A percentile compares a stretch with the other conserved stretches of the same genome.
Evolutionary conservation across 805 yeast genomes (phyloP).

Genomic region (Hermanozyma aechmeae): DNA sequence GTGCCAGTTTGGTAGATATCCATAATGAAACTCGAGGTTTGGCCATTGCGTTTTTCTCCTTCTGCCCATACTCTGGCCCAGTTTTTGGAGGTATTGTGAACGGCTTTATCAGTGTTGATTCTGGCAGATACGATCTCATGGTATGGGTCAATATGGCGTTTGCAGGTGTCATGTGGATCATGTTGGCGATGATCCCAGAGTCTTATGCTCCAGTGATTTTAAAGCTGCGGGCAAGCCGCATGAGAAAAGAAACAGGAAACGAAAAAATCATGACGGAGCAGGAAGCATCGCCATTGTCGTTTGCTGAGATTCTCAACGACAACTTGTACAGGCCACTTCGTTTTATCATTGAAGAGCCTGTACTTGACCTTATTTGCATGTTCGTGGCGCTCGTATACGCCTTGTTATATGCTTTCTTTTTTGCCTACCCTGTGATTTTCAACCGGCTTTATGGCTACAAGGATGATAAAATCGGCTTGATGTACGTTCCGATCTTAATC

Average conservation of each 20-base stretch:
- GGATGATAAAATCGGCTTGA: conserved; percentile 73
- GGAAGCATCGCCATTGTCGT: conserved; percentile 69
- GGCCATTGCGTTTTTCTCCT: conserved; percentile 86
- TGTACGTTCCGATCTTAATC: conserved; percentile 83
- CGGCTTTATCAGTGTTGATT: conserved; percentile 71
- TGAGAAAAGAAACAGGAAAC: conserved; percentile 77
- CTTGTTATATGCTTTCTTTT: conserved; percentile 86
- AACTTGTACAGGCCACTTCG: conserved; percentile 75
- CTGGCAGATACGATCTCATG: conserved; percentile 60
- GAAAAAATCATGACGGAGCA: conserved; percentile 84
- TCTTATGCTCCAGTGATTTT: conserved; percentile 81
- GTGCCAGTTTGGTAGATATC: conserved; percentile 87
- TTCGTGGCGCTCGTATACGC: conserved; percentile 87
- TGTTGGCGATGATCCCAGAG: conserved; percentile 66
- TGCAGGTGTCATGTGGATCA: conserved; percentile 75
- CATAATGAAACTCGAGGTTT: conserved; percentile 76
- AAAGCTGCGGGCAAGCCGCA: conserved; percentile 50
- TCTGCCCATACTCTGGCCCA: conserved; percentile 91
- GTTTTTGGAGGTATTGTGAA: conserved; percentile 82
- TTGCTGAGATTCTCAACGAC: conserved; percentile 59
- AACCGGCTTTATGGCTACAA: conserved; percentile 65
- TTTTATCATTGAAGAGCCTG: conserved; percentile 75
- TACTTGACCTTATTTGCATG: conserved; percentile 70
- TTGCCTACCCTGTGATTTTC: conserved; percentile 89
- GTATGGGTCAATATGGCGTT: conserved; percentile 92